phyloP scores from a whole-genome alignment of 2,329 filamentous ascomycete species.

The Trichoderma brevicompactum region DNA sequence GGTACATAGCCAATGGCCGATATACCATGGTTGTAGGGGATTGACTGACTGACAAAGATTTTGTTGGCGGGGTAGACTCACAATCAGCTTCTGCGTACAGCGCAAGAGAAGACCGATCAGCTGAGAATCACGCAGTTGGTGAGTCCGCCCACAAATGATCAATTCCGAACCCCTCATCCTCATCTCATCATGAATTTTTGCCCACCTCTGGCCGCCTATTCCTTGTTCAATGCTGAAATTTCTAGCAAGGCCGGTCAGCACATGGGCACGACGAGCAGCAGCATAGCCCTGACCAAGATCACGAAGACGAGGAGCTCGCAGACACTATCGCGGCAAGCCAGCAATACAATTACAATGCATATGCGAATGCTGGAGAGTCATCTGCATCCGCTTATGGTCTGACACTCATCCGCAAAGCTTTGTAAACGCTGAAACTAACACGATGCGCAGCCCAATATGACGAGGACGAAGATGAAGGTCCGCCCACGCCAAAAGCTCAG shows the following conservation, averaged over 20 bases:
- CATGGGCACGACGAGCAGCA: conserved; percentile 14
- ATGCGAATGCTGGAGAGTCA: conserved; percentile 27
- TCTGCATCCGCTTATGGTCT: conserved; percentile 34
- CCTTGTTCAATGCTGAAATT: conserved; percentile 13
- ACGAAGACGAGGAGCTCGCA: conserved; percentile 32
- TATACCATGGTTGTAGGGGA: not conserved
- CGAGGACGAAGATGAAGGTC: conserved; percentile 38
- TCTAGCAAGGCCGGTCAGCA: not conserved
- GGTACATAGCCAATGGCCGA: conserved; percentile 24
- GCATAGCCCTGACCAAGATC: conserved; percentile 27
- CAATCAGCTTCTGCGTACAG: conserved; percentile 6
- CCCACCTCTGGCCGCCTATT: not conserved
- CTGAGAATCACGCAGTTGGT: conserved; percentile 23
- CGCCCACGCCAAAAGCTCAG: conserved; percentile 33
- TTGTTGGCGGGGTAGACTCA: conserved; percentile 25
- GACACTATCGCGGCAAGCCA: conserved; percentile 33
- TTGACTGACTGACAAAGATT: conserved; percentile 19
- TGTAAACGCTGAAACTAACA: conserved; percentile 1
- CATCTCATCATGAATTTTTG: not conserved
- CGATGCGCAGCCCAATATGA: conserved; percentile 29
- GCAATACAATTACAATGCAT: conserved; percentile 31
- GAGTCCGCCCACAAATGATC: conserved; percentile 10
- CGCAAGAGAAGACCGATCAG: conserved; percentile 10
- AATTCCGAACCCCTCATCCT: not conserved
- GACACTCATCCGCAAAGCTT: not conserved